Percentiles rank a stretch among this genome's conserved stretches.
These are phyloP conservation scores for Dactylella cylindrospora DNA, from an alignment of 2,329 filamentous ascomycete genomes.

Conservation along the genomic window DNA sequence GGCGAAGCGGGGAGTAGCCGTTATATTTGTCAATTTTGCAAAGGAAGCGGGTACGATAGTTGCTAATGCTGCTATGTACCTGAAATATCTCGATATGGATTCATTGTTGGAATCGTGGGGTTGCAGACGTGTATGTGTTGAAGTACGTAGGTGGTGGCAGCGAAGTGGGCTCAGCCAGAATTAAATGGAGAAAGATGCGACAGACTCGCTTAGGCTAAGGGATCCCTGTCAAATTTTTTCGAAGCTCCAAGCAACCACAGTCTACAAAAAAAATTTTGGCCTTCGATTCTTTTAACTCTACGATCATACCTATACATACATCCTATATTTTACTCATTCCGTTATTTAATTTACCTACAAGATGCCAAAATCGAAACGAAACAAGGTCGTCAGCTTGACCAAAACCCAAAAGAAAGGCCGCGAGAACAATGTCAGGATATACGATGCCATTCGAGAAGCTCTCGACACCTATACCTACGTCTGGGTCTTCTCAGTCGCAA, in stretches of 20 bases:
- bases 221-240: conserved; percentile 37
- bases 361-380: conserved; percentile 97
- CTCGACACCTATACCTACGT: conserved; percentile 84
- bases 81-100: no score
- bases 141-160: conserved; percentile 8
- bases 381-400: conserved; percentile 83
- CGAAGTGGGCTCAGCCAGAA: conserved; percentile 19
- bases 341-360: conserved; percentile 48
- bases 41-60: no score
- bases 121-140: conserved; percentile 1
- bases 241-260: conserved; percentile 11
- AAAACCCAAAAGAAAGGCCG: conserved; percentile 93
- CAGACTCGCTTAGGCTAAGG: no score
- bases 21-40: conserved; percentile 28
- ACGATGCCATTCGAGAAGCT: conserved; percentile 81
- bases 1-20: conserved; percentile 20
- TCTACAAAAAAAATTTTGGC: conserved; percentile 28
- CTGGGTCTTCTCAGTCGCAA: conserved; percentile 90
- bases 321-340: background rate
- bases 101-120: no score
- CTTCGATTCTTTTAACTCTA: conserved; percentile 9
- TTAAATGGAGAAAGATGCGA: no score
- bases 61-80: no score
- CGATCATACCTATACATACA: background rate
- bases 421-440: conserved; percentile 81